Percentiles rank a stretch among this genome's conserved stretches.
Evolutionary conservation across 805 yeast genomes (phyloP).

Genomic region (Myxozyma monticola): DNA sequence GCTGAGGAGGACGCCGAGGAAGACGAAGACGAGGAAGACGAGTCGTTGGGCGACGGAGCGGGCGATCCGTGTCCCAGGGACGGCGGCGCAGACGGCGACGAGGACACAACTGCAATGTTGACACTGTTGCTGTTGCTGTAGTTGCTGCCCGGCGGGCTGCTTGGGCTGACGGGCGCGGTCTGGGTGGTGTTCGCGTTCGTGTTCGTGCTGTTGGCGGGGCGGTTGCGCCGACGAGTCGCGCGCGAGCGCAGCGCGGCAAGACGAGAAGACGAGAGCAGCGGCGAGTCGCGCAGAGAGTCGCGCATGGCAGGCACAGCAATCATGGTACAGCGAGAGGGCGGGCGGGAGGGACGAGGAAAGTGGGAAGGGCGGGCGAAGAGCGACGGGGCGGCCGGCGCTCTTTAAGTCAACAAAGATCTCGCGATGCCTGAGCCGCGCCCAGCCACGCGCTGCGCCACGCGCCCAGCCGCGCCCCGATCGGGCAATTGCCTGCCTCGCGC

Average conservation of each 20-base stretch:
- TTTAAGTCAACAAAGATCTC: no score
- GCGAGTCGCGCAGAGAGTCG: constrained; percentile 11
- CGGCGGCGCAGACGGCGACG: no score
- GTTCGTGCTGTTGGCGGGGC: constrained; percentile 9
- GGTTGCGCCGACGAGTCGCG: background rate
- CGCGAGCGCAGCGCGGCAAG: constrained; percentile 12
- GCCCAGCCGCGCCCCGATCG: no score
- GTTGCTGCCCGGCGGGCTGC: no score
- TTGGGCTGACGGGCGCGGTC: constrained; percentile 8
- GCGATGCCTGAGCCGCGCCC: no score
- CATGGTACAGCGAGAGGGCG: no score
- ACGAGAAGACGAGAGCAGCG: constrained; percentile 13
- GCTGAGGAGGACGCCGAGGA: constrained; percentile 3
- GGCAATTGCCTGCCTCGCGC: no score
- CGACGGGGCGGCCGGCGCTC: no score
- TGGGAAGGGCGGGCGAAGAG: background rate
- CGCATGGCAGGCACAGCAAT: constrained; percentile 19
- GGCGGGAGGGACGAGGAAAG: background rate
- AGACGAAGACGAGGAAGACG: constrained; percentile 1
- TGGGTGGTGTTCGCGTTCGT: background rate
- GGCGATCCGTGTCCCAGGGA: no score
- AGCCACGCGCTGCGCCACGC: no score
- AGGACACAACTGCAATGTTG: no score
- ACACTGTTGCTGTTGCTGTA: no score
- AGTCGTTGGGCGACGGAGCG: background rate